Evolutionary conservation across 1,139 yeast genomes (phyloP).

Genomic region (Debaryomyces sp.): DNA sequence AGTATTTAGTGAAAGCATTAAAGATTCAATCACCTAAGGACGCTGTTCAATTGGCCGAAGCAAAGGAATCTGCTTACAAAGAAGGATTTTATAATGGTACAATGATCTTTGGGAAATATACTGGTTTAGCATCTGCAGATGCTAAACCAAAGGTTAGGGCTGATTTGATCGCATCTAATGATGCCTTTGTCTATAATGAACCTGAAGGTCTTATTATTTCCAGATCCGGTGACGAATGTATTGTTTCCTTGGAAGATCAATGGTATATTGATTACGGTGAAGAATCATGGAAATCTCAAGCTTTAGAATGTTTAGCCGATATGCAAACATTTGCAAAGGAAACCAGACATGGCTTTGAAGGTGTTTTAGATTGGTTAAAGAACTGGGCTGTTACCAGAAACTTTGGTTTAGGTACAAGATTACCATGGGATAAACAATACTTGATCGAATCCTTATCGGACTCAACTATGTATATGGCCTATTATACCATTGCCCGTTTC

Average conservation of each 20-base stretch:
- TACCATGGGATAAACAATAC: constrained; percentile 97
- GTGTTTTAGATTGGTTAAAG: constrained; percentile 93
- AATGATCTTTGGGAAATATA: constrained; percentile 77
- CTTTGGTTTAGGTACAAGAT: constrained; percentile 91
- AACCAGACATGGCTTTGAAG: constrained; percentile 90
- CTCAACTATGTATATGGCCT: constrained; percentile 95
- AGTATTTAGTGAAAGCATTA: constrained; percentile 76
- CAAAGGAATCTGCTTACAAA: constrained; percentile 93
- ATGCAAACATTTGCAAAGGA: constrained; percentile 86
- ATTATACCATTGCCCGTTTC: constrained; percentile 87
- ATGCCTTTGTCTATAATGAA: constrained; percentile 89
- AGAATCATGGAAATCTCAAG: constrained; percentile 83
- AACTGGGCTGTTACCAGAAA: constrained; percentile 99
- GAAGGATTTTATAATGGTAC: constrained; percentile 95
- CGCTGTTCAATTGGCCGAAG: constrained; percentile 79
- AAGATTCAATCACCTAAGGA: constrained; percentile 97
- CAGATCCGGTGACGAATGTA: constrained; percentile 96
- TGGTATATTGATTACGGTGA: constrained; percentile 99
- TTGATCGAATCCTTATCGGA: constrained; percentile 95
- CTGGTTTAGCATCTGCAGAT: constrained; percentile 85
- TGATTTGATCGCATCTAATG: constrained; percentile 75
- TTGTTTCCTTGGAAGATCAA: constrained; percentile 97
- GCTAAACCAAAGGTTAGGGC: constrained; percentile 88
- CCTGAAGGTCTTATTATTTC: constrained; percentile 91
- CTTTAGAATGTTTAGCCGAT: constrained; percentile 73